These are phyloP conservation scores for Aegilops speltoides DNA, from an alignment of 176 grass and related monocot genomes.

Conservation along the genomic window DNA sequence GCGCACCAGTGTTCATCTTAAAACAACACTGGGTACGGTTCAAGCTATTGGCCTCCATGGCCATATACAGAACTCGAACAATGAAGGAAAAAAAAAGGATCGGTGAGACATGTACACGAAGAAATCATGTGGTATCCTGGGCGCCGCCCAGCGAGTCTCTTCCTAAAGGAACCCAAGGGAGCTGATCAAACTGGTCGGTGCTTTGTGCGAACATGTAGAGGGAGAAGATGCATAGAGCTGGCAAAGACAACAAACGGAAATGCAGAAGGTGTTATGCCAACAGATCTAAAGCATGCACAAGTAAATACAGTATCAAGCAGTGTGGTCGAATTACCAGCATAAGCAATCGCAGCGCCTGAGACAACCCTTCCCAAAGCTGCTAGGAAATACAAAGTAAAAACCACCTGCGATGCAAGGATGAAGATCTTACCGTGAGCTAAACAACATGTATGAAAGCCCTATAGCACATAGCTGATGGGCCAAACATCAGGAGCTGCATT, in stretches of 20 bases:
- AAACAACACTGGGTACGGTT: not conserved
- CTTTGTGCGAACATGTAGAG: slow-evolving; percentile 77
- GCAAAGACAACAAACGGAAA: not conserved
- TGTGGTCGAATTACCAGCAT: slow-evolving; percentile 60
- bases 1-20: not conserved
- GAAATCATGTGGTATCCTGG: slow-evolving; percentile 44
- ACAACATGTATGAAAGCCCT: not conserved
- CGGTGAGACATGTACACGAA: not conserved
- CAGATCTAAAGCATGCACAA: not conserved
- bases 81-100: not conserved
- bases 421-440: not conserved
- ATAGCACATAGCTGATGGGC: not conserved
- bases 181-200: slow-evolving; percentile 54
- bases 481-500: not conserved
- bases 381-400: slow-evolving; percentile 67
- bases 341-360: slow-evolving; percentile 85
- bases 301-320: not conserved
- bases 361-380: slow-evolving; percentile 78
- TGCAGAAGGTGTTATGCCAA: not conserved
- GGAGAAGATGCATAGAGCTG: slow-evolving; percentile 78
- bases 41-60: not conserved
- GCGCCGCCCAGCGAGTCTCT: slow-evolving; percentile 45
- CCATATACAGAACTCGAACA: not conserved
- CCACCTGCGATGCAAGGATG: slow-evolving; percentile 63
- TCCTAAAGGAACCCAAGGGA: slow-evolving; percentile 40